A percentile compares a stretch with the other conserved stretches of the same genome.
These are phyloP conservation scores for Pleurotus djamor DNA, from an alignment of 768 basidiomycete species.

Conservation along the genomic window DNA sequence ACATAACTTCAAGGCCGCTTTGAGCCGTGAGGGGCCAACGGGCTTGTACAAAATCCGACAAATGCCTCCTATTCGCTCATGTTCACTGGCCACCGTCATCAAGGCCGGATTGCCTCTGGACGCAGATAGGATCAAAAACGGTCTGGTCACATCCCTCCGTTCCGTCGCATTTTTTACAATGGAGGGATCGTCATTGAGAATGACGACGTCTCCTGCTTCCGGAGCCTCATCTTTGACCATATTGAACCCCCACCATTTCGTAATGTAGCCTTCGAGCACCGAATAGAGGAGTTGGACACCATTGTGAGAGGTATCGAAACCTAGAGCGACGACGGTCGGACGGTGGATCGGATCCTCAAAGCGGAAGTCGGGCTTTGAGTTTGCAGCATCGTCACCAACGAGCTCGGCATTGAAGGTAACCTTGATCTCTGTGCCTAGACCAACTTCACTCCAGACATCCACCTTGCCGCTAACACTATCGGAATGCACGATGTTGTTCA, in stretches of 20 bases:
- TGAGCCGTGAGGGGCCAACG: slow-evolving; percentile 76
- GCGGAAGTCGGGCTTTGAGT: slow-evolving; percentile 35
- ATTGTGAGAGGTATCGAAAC: slow-evolving; percentile 63
- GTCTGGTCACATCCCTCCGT: slow-evolving; percentile 51
- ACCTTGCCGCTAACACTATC: slow-evolving; percentile 88
- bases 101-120: slow-evolving; percentile 63
- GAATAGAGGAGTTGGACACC: slow-evolving; percentile 68
- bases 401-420: slow-evolving; percentile 77
- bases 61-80: slow-evolving; percentile 82
- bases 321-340: slow-evolving; percentile 64
- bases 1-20: slow-evolving; percentile 61
- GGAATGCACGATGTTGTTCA: slow-evolving; percentile 87
- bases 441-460: slow-evolving; percentile 92
- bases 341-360: slow-evolving; percentile 35
- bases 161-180: slow-evolving; percentile 57
- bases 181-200: slow-evolving; percentile 77
- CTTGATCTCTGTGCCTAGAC: slow-evolving; percentile 88
- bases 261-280: slow-evolving; percentile 64
- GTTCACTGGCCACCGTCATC: slow-evolving; percentile 63
- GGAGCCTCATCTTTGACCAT: slow-evolving; percentile 33
- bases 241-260: slow-evolving; percentile 75
- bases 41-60: slow-evolving; percentile 91
- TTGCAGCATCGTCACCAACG: slow-evolving; percentile 30
- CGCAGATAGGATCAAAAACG: slow-evolving; percentile 76
- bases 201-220: slow-evolving; percentile 66